phyloP scores from a whole-genome alignment of 257 asterid genomes.

The Nicotiana sylvestris region DNA sequence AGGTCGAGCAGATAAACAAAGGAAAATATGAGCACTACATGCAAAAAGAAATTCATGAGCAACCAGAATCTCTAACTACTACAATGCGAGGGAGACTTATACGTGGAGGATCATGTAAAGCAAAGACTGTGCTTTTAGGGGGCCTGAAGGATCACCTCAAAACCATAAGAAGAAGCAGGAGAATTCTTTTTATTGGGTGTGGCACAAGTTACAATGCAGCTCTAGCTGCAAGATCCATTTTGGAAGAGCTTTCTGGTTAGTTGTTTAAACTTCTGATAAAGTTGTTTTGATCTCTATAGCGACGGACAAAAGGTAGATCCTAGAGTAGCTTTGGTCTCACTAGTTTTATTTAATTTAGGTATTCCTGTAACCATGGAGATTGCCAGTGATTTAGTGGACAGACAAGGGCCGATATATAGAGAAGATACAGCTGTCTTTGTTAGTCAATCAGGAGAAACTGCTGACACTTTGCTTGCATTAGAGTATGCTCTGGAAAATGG shows the following conservation, averaged over 20 bases:
- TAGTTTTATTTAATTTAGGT: conserved; percentile 36
- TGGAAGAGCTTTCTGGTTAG: conserved; percentile 97
- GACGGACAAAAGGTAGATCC: background rate
- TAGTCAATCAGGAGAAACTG: conserved; percentile 99
- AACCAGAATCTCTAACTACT: conserved; percentile 86
- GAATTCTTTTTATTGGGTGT: conserved; percentile 92
- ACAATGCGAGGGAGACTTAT: conserved; percentile 97
- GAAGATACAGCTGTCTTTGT: conserved; percentile 94
- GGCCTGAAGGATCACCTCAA: conserved; percentile 92
- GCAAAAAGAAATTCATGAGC: conserved; percentile 99
- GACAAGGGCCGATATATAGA: conserved; percentile 95
- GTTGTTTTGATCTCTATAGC: background rate
- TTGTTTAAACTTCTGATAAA: background rate
- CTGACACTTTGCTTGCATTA: conserved; percentile 89
- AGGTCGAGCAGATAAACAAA: conserved; percentile 94
- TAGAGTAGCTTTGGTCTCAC: conserved; percentile 10
- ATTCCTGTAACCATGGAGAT: conserved; percentile 95
- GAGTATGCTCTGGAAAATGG: conserved; percentile 94
- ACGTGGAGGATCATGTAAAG: conserved; percentile 88
- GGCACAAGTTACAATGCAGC: conserved; percentile 99
- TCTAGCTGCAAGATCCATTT: conserved; percentile 84
- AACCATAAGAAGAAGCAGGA: conserved; percentile 92
- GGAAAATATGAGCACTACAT: conserved; percentile 93
- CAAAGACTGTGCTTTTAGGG: conserved; percentile 89
- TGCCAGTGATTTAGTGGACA: conserved; percentile 95